Conservation (phyloP, 805 yeast species). For the Pichia nakasei region DNA sequence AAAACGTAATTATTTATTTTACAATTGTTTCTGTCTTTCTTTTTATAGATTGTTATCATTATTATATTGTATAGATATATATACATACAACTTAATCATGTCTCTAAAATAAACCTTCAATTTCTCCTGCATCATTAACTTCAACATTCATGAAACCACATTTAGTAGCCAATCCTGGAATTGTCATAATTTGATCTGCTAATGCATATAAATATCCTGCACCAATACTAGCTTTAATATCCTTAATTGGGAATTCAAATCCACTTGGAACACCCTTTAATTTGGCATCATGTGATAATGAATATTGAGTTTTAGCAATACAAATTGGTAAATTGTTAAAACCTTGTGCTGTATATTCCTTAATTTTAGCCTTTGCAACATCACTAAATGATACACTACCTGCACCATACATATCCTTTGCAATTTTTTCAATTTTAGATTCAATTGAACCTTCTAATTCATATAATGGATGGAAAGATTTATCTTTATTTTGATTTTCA, state of each 20-base stretch:
- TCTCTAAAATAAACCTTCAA: conserved; percentile 75
- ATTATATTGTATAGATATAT: no score
- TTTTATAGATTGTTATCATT: no score
- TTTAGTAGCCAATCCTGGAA: conserved; percentile 94
- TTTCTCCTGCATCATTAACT: conserved; percentile 81
- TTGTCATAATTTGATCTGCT: conserved; percentile 95
- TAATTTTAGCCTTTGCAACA: conserved; percentile 73
- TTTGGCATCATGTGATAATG: conserved; percentile 86
- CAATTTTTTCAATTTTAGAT: conserved; percentile 70
- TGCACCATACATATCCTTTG: conserved; percentile 90
- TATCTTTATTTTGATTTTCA: conserved; percentile 26
- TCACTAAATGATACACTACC: conserved; percentile 72
- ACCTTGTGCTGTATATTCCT: conserved; percentile 76
- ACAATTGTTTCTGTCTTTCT: not conserved
- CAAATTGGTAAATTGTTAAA: conserved; percentile 88
- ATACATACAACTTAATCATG: no score
- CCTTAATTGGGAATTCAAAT: conserved; percentile 89
- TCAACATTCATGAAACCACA: conserved; percentile 97
- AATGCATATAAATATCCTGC: conserved; percentile 95
- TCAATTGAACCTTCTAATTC: conserved; percentile 62
- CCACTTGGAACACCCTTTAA: conserved; percentile 94
- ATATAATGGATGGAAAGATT: conserved; percentile 57
- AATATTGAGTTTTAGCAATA: conserved; percentile 96
- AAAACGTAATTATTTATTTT: not conserved
- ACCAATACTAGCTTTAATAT: conserved; percentile 89